Conservation (phyloP, 345 rosid species). For the Anastatica hierochuntica region DNA sequence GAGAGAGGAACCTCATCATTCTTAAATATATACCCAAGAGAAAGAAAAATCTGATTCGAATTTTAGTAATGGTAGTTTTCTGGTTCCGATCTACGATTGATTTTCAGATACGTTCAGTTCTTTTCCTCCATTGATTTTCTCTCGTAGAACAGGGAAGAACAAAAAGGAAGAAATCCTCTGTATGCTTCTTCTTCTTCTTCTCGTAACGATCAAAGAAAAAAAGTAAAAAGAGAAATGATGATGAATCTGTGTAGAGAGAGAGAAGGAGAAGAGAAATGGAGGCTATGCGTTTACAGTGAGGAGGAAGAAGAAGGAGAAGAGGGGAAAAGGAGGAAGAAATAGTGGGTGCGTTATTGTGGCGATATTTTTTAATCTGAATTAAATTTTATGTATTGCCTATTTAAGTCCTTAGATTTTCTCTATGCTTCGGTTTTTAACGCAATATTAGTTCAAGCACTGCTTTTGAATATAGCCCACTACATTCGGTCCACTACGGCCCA, state of each 20-base stretch:
- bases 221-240: neutral
- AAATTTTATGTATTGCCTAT: neutral
- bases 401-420: neutral
- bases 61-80: neutral
- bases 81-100: neutral
- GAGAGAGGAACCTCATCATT: constrained; percentile 25
- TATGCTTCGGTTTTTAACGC: neutral
- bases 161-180: neutral
- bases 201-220: neutral
- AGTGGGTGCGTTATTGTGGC: constrained; percentile 23
- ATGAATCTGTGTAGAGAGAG: neutral
- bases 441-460: neutral
- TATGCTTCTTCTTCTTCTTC: neutral
- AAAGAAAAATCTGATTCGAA: neutral
- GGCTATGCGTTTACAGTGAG: constrained; percentile 18
- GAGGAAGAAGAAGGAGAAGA: too few relatives aligned
- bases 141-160: too few relatives aligned
- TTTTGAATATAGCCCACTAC: neutral
- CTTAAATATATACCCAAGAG: constrained; percentile 6
- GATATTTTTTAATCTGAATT: neutral
- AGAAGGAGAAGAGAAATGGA: neutral
- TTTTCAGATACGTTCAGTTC: constrained; percentile 10
- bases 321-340: constrained; percentile 14
- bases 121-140: constrained; percentile 3
- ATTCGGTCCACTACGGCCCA: too few relatives aligned